A percentile compares a stretch with the other conserved stretches of the same genome.
Evolutionary conservation across 2,329 filamentous ascomycete species (phyloP).

Genomic region (Pseudogymnoascus sp.): DNA sequence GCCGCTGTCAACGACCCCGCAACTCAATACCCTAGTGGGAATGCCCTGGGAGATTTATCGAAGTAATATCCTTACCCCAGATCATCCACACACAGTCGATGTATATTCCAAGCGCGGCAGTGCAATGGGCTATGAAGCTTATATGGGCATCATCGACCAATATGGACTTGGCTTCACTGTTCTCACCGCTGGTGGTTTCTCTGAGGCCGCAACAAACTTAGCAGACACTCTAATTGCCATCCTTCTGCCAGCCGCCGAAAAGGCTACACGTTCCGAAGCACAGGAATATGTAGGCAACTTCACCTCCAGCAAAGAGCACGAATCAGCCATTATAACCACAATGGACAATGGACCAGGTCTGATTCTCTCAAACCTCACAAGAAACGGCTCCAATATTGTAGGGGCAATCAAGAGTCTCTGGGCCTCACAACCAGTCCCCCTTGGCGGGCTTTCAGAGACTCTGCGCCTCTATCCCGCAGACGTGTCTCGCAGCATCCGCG

Average conservation of each 20-base stretch:
- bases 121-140: slow-evolving; percentile 2
- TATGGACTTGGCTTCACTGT: slow-evolving; percentile 1
- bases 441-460: neutral
- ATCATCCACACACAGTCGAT: neutral
- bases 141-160: slow-evolving; percentile 2
- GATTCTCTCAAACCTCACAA: slow-evolving; percentile 3
- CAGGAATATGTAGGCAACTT: neutral
- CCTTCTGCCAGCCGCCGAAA: neutral
- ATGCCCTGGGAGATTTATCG: slow-evolving; percentile 14
- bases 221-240: neutral
- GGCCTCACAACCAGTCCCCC: neutral
- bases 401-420: neutral
- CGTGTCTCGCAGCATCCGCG: neutral
- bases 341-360: neutral
- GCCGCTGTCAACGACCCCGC: slow-evolving; percentile 9
- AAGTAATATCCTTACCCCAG: neutral
- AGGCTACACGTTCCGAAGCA: neutral
- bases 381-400: neutral
- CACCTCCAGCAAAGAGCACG: neutral
- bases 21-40: neutral
- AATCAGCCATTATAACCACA: neutral
- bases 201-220: slow-evolving; percentile 1
- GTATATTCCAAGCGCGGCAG: slow-evolving; percentile 5
- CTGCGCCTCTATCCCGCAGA: slow-evolving; percentile 1
- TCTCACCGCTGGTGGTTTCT: neutral